Percentiles rank a stretch among this genome's conserved stretches.
phyloP scores from a whole-genome alignment of 2,329 filamentous ascomycete genomes.

The Orbilia javanica region DNA sequence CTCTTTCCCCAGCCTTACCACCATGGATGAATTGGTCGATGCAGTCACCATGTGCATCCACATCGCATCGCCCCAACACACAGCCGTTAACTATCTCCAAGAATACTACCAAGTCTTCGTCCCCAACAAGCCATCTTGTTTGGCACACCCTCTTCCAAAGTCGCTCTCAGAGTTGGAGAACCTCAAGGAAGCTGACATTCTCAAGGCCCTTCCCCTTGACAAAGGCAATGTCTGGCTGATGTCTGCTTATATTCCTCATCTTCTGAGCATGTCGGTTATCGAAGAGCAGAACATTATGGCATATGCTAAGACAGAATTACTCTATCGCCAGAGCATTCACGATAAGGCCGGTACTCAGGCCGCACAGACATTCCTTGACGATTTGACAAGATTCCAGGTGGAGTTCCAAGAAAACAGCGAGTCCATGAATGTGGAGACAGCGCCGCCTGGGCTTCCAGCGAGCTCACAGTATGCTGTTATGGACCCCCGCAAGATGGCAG shows the following conservation, averaged over 20 bases:
- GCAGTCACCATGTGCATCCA: slow-evolving; percentile 70
- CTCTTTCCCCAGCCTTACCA: slow-evolving; percentile 67
- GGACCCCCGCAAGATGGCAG: slow-evolving; percentile 65
- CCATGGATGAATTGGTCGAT: slow-evolving; percentile 65
- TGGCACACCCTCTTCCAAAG: slow-evolving; percentile 64
- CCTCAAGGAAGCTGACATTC: slow-evolving; percentile 64
- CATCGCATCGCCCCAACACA: slow-evolving; percentile 69
- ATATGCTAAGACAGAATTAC: slow-evolving; percentile 63
- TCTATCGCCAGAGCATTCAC: not conserved
- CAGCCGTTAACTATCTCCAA: slow-evolving; percentile 70
- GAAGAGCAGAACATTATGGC: slow-evolving; percentile 64
- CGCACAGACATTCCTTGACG: slow-evolving; percentile 21
- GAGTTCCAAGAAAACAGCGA: slow-evolving; percentile 27
- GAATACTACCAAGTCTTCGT: slow-evolving; percentile 70
- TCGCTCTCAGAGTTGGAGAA: slow-evolving; percentile 61
- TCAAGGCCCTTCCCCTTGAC: slow-evolving; percentile 66
- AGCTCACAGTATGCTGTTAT: slow-evolving; percentile 64
- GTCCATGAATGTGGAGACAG: slow-evolving; percentile 3
- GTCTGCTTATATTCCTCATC: slow-evolving; percentile 67
- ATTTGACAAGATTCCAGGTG: slow-evolving; percentile 13
- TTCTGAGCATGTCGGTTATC: slow-evolving; percentile 65
- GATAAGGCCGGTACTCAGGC: not conserved
- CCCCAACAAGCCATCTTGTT: slow-evolving; percentile 66
- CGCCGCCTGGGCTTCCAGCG: slow-evolving; percentile 2
- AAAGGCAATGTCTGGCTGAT: slow-evolving; percentile 67